Evolutionary conservation across 306 rosid species (phyloP), one percentile per base, ranked within the genome.

Genomic region (Astragalus glycyphyllos): DNA sequence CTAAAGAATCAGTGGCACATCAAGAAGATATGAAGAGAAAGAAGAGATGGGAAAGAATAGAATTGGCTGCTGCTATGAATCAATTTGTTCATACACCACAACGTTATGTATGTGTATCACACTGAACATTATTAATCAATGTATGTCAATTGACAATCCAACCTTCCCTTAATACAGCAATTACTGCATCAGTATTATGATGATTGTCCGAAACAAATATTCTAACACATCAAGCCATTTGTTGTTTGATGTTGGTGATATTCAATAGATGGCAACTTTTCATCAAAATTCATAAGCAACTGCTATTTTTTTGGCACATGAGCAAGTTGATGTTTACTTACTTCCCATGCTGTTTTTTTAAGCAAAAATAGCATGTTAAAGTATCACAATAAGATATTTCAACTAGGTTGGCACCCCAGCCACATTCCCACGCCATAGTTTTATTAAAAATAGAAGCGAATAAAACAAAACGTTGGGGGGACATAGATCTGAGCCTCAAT

Each of bases 1-100:
- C 48, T 31, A 80, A 80, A 81, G 84, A 83, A 58, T 37, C 77
- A 50, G 62, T 7, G 47, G 89, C 88, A 42, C 76, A 37, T 29
- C 82, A 74, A 34, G 71, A 83, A 58, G 88, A 85, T 53, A 35
- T 82, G 4, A 84, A 79, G 79, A 82, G 96, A 55, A 81, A 74
- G 74, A 65, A 82, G 73, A 82, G 15, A 68, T 84, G 98, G 94
- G 92, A 87, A 50, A 83, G 40, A 45, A 65, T 87, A 20, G 91
- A 88, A 75, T 48, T 68, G 73, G 87, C 79, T 45, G 97, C 97
- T 32, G 67, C 76, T 37, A 58, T 71, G 69, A 84, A 68, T 63
- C 48, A 79, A 15, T 82, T 80, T 61, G 64, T 75, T 35, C 81
- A 77, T 44, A 26, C 31, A 26, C 79, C 85, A 72, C 83, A 72